Conservation (phyloP, 208 protist genomes). For the Entamoeba moshkovskii region DNA sequence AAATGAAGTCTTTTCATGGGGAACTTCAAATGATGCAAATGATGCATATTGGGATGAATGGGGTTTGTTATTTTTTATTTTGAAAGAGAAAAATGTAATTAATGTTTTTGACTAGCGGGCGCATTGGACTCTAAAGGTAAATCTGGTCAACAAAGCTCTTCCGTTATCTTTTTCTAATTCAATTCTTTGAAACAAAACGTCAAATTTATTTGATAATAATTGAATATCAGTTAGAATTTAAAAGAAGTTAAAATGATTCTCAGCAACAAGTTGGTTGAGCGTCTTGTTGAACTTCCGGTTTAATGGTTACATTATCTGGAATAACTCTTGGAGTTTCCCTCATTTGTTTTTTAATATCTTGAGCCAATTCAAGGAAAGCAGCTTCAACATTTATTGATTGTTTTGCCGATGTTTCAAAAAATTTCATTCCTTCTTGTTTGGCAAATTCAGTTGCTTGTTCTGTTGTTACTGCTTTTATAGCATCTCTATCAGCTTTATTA, state of each 20-base stretch:
- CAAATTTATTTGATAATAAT: neutral
- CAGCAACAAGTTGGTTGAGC: neutral
- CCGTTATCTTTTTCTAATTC: neutral
- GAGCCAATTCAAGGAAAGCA: neutral
- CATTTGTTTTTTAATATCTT: neutral
- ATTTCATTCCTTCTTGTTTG: neutral
- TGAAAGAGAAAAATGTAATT: too few relatives aligned
- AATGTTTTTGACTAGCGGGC: too few relatives aligned
- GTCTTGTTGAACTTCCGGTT: neutral
- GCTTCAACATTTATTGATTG: neutral
- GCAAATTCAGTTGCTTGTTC: neutral
- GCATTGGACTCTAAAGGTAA: neutral
- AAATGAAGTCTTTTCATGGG: neutral
- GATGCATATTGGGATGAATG: neutral
- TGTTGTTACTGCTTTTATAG: neutral
- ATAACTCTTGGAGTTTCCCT: neutral
- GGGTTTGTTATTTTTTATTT: neutral
- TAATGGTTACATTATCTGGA: neutral
- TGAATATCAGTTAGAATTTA: neutral
- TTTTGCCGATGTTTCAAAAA: neutral
- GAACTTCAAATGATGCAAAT: neutral
- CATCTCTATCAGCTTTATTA: conserved; percentile 19
- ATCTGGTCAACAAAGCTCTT: neutral
- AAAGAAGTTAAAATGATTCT: neutral
- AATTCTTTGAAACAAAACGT: too few relatives aligned